These are phyloP conservation scores for Carex pumila DNA, from an alignment of 176 grass and related monocot genomes.

Conservation along the genomic window DNA sequence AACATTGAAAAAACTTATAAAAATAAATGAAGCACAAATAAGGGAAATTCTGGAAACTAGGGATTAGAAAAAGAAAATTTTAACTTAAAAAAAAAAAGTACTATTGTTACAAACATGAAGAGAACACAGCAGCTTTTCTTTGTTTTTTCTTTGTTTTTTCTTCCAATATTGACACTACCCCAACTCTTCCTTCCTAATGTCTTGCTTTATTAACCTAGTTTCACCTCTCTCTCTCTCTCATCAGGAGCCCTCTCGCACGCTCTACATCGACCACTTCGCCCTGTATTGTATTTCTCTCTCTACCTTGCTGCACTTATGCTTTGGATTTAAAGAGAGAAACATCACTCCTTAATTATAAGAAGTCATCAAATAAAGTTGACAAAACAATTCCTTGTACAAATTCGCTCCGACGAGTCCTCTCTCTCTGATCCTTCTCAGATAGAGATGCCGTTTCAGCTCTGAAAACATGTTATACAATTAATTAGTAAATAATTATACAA, in stretches of 20 bases:
- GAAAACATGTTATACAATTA: neutral
- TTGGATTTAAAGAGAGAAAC: neutral
- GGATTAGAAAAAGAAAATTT: neutral
- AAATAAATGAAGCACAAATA: neutral
- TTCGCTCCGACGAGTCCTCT: constrained; percentile 23
- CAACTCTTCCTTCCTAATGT: neutral
- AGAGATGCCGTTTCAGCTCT: constrained; percentile 15
- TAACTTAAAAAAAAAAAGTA: neutral
- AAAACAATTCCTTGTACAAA: constrained; percentile 25
- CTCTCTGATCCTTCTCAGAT: constrained; percentile 33
- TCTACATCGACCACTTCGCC: neutral
- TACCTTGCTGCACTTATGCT: neutral
- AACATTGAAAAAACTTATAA: neutral
- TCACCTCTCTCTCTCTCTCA: constrained; percentile 2
- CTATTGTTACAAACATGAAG: constrained; percentile 15
- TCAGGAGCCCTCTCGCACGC: neutral
- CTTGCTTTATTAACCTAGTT: neutral
- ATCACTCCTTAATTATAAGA: neutral
- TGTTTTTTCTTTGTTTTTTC: neutral
- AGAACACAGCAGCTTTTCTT: neutral
- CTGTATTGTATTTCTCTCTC: neutral
- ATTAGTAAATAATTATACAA: neutral
- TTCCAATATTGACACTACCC: neutral
- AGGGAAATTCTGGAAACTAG: neutral
- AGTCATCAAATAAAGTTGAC: constrained; percentile 18